A percentile compares a stretch with the other conserved stretches of the same genome.
phyloP scores from a whole-genome alignment of 108 stramenopile genomes.

The Cyclostephanos invisitatus region DNA sequence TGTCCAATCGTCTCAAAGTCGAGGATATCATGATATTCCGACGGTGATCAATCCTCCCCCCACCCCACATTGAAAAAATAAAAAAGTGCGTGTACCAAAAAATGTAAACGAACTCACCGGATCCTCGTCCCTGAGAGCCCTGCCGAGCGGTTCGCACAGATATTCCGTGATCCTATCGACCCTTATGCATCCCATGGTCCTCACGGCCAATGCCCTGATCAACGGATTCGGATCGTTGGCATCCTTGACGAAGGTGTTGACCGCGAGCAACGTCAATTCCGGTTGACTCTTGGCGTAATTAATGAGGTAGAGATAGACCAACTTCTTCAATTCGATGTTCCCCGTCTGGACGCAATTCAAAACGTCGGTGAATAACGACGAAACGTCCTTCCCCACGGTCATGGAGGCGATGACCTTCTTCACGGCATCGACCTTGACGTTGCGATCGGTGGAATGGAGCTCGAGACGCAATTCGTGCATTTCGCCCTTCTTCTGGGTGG shows the following conservation, averaged over 20 bases:
- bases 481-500: conserved; percentile 98
- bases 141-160: conserved; percentile 93
- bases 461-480: conserved; percentile 98
- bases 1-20: too few species aligned
- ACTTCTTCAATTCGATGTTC: conserved; percentile 98
- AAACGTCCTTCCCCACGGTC: conserved; percentile 99
- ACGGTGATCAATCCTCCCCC: background rate
- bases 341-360: conserved; percentile 99
- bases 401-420: conserved; percentile 99
- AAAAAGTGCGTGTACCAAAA: too few species aligned
- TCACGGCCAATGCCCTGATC: conserved; percentile 97
- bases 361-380: conserved; percentile 96
- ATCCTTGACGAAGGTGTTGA: conserved; percentile 99
- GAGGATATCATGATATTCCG: too few species aligned
- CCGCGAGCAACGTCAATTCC: conserved; percentile 97
- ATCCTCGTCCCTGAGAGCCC: conserved; percentile 95
- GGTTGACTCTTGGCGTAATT: conserved; percentile 99
- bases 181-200: conserved; percentile 99
- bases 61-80: too few species aligned
- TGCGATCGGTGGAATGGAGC: conserved; percentile 92
- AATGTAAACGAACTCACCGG: conserved; percentile 49
- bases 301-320: conserved; percentile 99
- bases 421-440: conserved; percentile 96
- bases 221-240: conserved; percentile 97
- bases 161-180: conserved; percentile 99